Evolutionary conservation across 495 filamentous ascomycete genomes (phyloP).

Genomic region (Neurospora pannonica): DNA sequence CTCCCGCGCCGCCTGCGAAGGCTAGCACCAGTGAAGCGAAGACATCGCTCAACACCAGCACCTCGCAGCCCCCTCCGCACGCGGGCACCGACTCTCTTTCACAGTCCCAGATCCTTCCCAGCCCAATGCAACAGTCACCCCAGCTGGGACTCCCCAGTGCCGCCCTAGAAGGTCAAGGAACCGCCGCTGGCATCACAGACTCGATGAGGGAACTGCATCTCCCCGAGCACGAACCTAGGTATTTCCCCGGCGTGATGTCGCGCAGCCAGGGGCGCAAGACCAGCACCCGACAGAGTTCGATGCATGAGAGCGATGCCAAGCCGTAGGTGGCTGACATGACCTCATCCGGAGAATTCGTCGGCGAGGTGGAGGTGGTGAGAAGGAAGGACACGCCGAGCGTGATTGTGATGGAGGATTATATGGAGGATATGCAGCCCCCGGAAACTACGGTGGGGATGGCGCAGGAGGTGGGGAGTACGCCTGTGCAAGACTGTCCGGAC

Average conservation of each 20-base stretch:
- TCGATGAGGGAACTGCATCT: slow-evolving; percentile 30
- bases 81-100: not conserved
- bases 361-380: not conserved
- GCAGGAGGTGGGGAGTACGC: not conserved
- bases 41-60: not conserved
- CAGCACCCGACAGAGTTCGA: slow-evolving; percentile 33
- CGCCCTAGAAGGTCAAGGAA: not conserved
- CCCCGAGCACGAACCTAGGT: slow-evolving; percentile 51
- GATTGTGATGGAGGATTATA: not conserved
- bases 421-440: not conserved
- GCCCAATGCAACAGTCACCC: slow-evolving; percentile 11
- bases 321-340: not conserved
- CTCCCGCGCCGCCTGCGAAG: slow-evolving; percentile 21
- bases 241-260: slow-evolving; percentile 64
- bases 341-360: not conserved
- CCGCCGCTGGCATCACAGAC: slow-evolving; percentile 4
- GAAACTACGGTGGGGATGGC: not conserved
- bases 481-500: not conserved
- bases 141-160: not conserved
- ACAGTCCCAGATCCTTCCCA: slow-evolving; percentile 13
- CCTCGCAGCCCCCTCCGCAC: not conserved
- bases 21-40: slow-evolving; percentile 10
- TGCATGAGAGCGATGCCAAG: slow-evolving; percentile 27
- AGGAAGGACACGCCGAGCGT: not conserved
- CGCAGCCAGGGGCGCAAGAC: slow-evolving; percentile 40